A percentile compares a stretch with the other conserved stretches of the same genome.
Conservation (phyloP, 352 stramenopile genomes). For the Pythium rishiriense region DNA sequence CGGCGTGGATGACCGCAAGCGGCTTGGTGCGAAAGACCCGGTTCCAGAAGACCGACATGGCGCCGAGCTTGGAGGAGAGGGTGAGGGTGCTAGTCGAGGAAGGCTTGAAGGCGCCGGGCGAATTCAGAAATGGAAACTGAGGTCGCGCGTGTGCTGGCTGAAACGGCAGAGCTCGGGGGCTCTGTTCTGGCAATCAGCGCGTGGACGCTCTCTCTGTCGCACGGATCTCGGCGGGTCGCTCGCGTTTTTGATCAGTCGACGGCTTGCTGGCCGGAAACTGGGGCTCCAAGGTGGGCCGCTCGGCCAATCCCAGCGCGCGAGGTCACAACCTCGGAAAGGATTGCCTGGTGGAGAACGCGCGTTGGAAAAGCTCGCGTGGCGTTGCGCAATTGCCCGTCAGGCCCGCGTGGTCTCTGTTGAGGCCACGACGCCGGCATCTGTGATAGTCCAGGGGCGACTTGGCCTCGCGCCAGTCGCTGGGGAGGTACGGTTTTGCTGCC, state of each 20-base stretch:
- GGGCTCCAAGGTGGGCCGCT: background rate
- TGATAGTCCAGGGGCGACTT: background rate
- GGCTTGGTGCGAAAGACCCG: constrained; percentile 66
- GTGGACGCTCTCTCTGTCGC: background rate
- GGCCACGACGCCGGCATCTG: background rate
- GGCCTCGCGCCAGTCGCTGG: background rate
- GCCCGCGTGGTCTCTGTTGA: background rate
- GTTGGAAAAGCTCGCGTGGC: background rate
- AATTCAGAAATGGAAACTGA: constrained; percentile 1
- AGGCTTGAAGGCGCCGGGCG: background rate
- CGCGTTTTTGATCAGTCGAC: constrained; percentile 8
- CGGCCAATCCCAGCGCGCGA: background rate
- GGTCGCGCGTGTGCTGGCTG: too few species aligned
- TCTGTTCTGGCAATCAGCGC: background rate
- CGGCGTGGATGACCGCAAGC: constrained; percentile 67
- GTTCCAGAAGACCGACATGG: background rate
- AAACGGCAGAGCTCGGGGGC: background rate
- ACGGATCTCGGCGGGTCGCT: background rate
- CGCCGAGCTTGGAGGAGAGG: too few species aligned
- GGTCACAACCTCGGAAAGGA: background rate
- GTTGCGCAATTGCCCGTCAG: background rate
- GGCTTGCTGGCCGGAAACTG: background rate
- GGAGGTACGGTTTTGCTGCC: background rate
- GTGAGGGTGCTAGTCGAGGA: too few species aligned
- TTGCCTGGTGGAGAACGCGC: background rate